Evolutionary conservation across 805 yeast genomes (phyloP), one percentile per base, ranked within the genome.

Genomic region (Metschnikowia santaceciliae): DNA sequence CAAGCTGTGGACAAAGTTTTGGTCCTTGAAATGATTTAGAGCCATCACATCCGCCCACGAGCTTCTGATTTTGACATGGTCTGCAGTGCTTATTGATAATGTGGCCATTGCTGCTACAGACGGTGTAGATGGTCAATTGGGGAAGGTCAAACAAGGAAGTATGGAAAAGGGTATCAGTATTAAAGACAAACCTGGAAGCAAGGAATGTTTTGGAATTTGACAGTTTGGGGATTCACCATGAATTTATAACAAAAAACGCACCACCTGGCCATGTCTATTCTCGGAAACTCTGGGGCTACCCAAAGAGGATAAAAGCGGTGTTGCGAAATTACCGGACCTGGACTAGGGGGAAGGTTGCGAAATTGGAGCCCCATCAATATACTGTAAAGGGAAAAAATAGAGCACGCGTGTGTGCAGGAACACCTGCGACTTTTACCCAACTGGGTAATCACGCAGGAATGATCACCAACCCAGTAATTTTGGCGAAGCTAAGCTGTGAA

Each of bases 31-130:
- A 48, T 59, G 63, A 42, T 60, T 61, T 43, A 62, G 61, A n/a
- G 59, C 58, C 55, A 66, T 65, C 7, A 70, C 59, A 38, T 57
- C 61, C 7, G 62, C 56, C 77, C 77, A 72, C n/a, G 71, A 65
- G 37, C 56, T 59, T 55, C 64, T 65, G 47, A 70, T 53, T 43
- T 49, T 53, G 30, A 45, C 48, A 46, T 60, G 57, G 32, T 67
- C 70, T 10, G 48, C 46, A 6, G 40, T 15, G 35, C 49, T 50
- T 39, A 57, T 43, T 19, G 41, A 6, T 15, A 56, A 47, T 1
- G 53, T n/a, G 6, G 56, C 37, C 59, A 52, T 56, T 10, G 20
- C 15, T 17, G 45, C 23, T 13, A 15, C 20, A 13, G 15, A 19
- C 10, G 15, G 22, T 19, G 37, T 42, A 22, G 38, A 40, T 11